Base-by-base conservation (phyloP, 1,284 basidiomycete species). In the Cutaneotrichosporon cavernicola region DNA sequence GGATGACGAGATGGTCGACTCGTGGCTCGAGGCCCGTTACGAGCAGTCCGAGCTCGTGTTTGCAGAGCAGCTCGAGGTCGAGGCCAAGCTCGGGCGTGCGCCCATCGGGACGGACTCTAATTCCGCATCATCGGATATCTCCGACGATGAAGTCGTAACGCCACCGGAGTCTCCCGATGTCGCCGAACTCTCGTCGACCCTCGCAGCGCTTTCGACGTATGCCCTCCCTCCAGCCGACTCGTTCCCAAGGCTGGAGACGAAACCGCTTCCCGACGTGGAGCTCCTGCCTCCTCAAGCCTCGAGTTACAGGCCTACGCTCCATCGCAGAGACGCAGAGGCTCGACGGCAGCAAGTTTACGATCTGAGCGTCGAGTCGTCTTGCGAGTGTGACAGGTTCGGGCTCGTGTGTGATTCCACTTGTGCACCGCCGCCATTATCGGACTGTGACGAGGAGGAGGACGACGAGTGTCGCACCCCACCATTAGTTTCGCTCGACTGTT, bases 401-500 rank as follows among this genome's bases (percentile, higher is more conserved):
- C 55, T 56, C 21, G 55, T 56, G 36, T 56, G 55, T 22, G 55
- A 56, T 13, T 38, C 21, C 22, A 36, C 38, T 30, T 56, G 55
- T 10, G 18, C 38, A 8, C 55, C 55, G 5, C 55, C 55, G 11
- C 36, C 55, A 6, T n/a, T 56, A 5, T 16, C 38, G 31, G 51
- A 56, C 55, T 40, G n/a, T 67, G 69, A 69, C 38, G 67, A 65
- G 30, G 61, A 58, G 49, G 51, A 58, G 38, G 63, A 56, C 58
- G 63, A 60, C 36, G 56, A 56, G 11, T 64, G 63, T 26, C 51
- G 58, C 26, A 76, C 75, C 8, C 73, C 73, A 4, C 69, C 71
- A 22, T 47, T 69, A n/a, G 57, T 60, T n/a, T 46, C 52, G 31
- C 22, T 43, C 11, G 55, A 56, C 36, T 65, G 58, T 32, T 68